phyloP scores from a whole-genome alignment of 768 basidiomycete genomes.

The Udeniomyces megalosporus region DNA sequence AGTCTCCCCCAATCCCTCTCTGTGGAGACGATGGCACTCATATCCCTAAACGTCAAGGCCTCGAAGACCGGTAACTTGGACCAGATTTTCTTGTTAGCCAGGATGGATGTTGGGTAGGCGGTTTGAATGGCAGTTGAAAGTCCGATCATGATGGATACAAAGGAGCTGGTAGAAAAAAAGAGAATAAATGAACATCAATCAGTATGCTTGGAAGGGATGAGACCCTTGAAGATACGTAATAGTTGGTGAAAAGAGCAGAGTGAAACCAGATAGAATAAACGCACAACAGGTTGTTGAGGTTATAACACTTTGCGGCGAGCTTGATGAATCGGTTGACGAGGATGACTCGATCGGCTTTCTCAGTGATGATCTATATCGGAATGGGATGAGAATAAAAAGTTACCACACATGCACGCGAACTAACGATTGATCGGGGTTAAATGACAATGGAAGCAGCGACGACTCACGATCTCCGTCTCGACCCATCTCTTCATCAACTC shows the following conservation, averaged over 20 bases:
- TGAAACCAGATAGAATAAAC: neutral
- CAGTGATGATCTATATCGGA: slow-evolving; percentile 38
- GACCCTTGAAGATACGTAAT: neutral
- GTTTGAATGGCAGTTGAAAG: slow-evolving; percentile 51
- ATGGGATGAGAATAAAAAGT: neutral
- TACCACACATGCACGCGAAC: no score
- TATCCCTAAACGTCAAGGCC: no score
- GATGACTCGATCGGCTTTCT: slow-evolving; percentile 44
- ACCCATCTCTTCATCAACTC: slow-evolving; percentile 70
- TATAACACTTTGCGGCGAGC: slow-evolving; percentile 72
- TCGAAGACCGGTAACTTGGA: no score
- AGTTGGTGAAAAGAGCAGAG: neutral
- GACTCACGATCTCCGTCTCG: slow-evolving; percentile 47
- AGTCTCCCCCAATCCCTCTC: no score
- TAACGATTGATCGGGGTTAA: neutral
- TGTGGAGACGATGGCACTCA: no score
- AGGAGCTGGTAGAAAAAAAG: slow-evolving; percentile 22
- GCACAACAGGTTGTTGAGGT: slow-evolving; percentile 54
- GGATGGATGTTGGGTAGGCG: neutral
- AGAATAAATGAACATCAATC: no score
- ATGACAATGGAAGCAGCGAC: no score
- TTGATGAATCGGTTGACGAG: slow-evolving; percentile 68
- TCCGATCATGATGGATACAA: slow-evolving; percentile 64
- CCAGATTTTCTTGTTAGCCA: neutral
- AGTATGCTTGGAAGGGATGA: neutral